These are phyloP conservation scores for Rhizopus delemar DNA, from an alignment of 371 early-diverging fungal genomes.

Conservation along the genomic window DNA sequence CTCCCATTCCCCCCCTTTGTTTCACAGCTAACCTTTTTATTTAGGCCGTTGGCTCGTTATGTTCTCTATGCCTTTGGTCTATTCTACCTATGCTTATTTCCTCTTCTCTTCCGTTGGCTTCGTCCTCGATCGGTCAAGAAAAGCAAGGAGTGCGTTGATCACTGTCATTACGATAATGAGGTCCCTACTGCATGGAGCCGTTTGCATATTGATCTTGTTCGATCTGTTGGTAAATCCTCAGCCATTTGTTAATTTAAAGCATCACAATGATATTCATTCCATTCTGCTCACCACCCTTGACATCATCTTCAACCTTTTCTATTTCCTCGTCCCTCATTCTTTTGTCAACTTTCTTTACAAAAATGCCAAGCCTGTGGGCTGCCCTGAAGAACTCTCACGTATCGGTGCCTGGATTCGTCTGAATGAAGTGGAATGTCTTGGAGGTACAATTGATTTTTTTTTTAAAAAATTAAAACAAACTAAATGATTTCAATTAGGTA, in stretches of 20 bases:
- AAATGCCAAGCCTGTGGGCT: constrained; percentile 18
- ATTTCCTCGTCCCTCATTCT: constrained; percentile 12
- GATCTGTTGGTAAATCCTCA: constrained; percentile 11
- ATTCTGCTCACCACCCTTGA: constrained; percentile 12
- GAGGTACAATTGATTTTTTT: constrained; percentile 21
- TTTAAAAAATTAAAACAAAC: too few relatives aligned
- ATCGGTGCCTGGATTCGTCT: constrained; percentile 40
- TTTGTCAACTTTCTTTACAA: constrained; percentile 16
- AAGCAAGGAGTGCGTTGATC: constrained; percentile 19
- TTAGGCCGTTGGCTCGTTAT: constrained; percentile 25
- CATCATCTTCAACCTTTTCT: constrained; percentile 11
- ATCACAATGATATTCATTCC: constrained; percentile 1
- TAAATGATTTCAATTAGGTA: constrained; percentile 14
- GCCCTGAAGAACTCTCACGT: constrained; percentile 26
- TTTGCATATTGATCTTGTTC: constrained; percentile 20
- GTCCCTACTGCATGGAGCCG: constrained; percentile 32
- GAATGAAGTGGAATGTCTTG: constrained; percentile 44
- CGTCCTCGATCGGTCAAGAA: constrained; percentile 24
- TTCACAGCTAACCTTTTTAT: not conserved
- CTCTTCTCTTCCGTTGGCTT: constrained; percentile 27
- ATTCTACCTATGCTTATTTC: constrained; percentile 30
- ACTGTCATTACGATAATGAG: constrained; percentile 38
- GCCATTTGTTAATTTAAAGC: not conserved
- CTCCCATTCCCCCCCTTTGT: not conserved
- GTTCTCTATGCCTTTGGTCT: constrained; percentile 28